These are phyloP conservation scores for Phialophora tarda DNA, from an alignment of 2,329 filamentous ascomycete species.

Conservation along the genomic window DNA sequence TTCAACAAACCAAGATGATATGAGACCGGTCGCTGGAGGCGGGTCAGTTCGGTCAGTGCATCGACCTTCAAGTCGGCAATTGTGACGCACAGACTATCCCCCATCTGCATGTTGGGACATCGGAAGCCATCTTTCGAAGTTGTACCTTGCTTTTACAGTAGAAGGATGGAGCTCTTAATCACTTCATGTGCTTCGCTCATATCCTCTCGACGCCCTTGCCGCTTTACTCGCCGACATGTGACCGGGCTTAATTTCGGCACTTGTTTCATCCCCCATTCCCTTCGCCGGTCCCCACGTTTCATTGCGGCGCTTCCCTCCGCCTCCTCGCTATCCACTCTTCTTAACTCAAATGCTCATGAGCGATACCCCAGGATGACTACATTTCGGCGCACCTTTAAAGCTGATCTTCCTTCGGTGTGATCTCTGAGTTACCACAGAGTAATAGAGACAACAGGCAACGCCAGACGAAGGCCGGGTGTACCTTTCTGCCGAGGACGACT, in stretches of 20 bases:
- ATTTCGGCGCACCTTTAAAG: background rate
- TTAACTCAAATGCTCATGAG: background rate
- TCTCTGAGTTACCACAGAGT: background rate
- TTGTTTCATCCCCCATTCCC: background rate
- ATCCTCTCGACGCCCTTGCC: background rate
- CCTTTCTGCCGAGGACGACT: background rate
- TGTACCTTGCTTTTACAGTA: background rate
- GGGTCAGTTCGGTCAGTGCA: constrained; percentile 10
- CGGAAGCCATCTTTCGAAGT: constrained; percentile 15
- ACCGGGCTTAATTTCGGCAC: background rate
- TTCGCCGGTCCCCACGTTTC: background rate
- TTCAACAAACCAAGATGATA: constrained; percentile 55
- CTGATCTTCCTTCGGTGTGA: background rate
- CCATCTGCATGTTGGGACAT: constrained; percentile 32
- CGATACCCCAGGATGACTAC: background rate
- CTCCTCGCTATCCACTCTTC: background rate
- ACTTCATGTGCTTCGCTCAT: background rate
- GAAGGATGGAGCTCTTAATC: background rate
- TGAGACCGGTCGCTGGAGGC: constrained; percentile 49
- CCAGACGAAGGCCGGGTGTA: background rate
- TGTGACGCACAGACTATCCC: constrained; percentile 33
- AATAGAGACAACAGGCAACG: background rate
- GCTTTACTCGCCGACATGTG: background rate
- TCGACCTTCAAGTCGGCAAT: background rate
- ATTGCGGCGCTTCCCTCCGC: background rate